phyloP scores from a whole-genome alignment of 1,284 basidiomycete genomes.

The Tilletia indica region DNA sequence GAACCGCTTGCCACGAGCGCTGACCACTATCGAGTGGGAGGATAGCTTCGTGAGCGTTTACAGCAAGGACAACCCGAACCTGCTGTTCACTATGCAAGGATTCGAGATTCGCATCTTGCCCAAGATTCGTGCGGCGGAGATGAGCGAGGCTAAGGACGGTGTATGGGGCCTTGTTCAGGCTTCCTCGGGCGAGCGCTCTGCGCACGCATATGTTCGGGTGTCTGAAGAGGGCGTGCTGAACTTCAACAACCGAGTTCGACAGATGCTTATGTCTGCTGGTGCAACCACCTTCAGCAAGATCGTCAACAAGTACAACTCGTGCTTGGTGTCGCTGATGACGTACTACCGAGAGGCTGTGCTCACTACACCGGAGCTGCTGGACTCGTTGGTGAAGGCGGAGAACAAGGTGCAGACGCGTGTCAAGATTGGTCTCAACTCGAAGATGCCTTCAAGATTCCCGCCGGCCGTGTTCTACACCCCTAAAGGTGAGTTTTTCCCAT shows the following conservation, averaged over 20 bases:
- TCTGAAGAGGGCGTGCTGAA: constrained; percentile 81
- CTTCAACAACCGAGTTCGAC: constrained; percentile 67
- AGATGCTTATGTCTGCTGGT: constrained; percentile 97
- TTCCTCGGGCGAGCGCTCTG: constrained; percentile 95
- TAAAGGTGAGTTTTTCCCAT: constrained; percentile 26
- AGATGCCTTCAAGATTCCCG: constrained; percentile 91
- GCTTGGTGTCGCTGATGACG: constrained; percentile 68
- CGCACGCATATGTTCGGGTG: constrained; percentile 94
- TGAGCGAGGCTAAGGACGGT: constrained; percentile 94
- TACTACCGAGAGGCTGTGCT: constrained; percentile 99
- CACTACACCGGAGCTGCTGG: constrained; percentile 82
- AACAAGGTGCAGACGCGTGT: constrained; percentile 81
- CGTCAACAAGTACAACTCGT: constrained; percentile 99
- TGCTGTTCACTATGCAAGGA: constrained; percentile 96
- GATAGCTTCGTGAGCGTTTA: constrained; percentile 66
- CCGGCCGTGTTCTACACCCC: constrained; percentile 70
- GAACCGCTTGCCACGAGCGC: constrained; percentile 87
- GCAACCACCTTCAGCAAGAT: constrained; percentile 99
- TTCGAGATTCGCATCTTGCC: constrained; percentile 97
- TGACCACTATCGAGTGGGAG: constrained; percentile 96
- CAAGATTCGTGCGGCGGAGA: constrained; percentile 88
- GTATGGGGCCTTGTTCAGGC: constrained; percentile 92
- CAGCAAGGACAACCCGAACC: constrained; percentile 94
- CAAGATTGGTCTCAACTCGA: constrained; percentile 96
- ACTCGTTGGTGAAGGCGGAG: constrained; percentile 54